Evolutionary conservation across 2,329 filamentous ascomycete species (phyloP), one percentile per base, ranked within the genome.

Genomic region (Aspergillus pseudonomiae): DNA sequence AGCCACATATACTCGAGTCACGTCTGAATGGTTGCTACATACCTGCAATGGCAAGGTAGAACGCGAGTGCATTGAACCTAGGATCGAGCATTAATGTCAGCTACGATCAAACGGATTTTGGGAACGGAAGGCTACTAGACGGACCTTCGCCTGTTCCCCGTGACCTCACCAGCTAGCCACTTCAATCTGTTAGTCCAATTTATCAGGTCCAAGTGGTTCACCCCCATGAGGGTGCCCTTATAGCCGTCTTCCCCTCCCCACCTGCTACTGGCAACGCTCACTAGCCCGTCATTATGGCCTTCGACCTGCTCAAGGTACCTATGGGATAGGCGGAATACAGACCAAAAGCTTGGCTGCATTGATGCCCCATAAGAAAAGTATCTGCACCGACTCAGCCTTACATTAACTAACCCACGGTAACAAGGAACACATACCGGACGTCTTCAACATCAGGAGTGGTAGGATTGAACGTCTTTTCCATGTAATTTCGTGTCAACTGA

Each of bases 21-120:
- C 3, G 52, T 36, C n/a, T 7, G 26, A 52, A 24, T 30, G 19
- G 36, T 57, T 52, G 63, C 45, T 19, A 70, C 78, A 67, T 79
- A 89, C 81, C 89, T 77, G 81, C 89, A 66, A 89, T 88, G 65
- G 93, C 80, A 82, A 88, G 71, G 85, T 86, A 82, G 81, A 91
- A 81, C 79, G 83, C 79, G 74, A 88, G 75, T 74, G 91, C 80
- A 86, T 89, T 89, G 74, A 89, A 89, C 50, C 83, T 86, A 53
- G n/a, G 65, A 56, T 50, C 39, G n/a, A n/a, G 10, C 43, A 59
- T 75, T 63, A 70, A 54, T 46, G 52, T 57, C 39, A 68, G 43
- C 24, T 30, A 24, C 21, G 28, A 28, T 32, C 39, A 46, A 46
- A 32, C 16, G 26, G 24, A n/a, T 28, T 45, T 46, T n/a, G 45